Evolutionary conservation across 2,329 filamentous ascomycete species (phyloP), one percentile per base, ranked within the genome.

Genomic region (Volutella citrinella): DNA sequence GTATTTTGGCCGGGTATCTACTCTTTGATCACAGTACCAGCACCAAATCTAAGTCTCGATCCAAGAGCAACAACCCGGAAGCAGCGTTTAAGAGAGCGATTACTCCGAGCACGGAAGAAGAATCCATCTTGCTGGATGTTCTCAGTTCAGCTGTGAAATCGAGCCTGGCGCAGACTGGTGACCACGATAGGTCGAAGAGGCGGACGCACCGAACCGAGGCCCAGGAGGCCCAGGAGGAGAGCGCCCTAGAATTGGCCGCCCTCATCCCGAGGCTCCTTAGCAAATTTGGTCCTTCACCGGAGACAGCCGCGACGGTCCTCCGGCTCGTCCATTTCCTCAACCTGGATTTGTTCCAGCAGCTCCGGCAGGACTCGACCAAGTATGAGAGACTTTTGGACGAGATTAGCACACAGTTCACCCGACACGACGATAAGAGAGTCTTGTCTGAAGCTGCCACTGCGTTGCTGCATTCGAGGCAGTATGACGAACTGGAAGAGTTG

Each of bases 251-350:
- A 48, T 72, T 98, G 22, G 87, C 88, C 8, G 71, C 76, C 22
- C 72, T 86, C 11, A 91, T 97, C 34, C 93, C 93, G 1, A 82
- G 80, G 44, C 76, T 98, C 3, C 69, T 98, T 32, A 95, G 84
- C 63, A 97, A 96, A 56, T 98, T 89, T 51, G 91, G 93, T 6
- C 87, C 90, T n/a, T 77, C 86, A 18, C 85, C 93, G 12, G 82
- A 85, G 52, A 90, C 91, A 16, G 89, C 90, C 3, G 86, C 88
- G 9, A 80, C 86, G 16, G 89, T 96, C 27, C 72, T 98, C 16
- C 80, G 88, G 19, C 69, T 98, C 26, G 87, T 94, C 56, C 87
- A 91, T 54, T 79, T 87, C 23, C 78, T 98, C 15, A 87, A 95
- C 47, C 74, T 96, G 2, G 85, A 91, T 24, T 78, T 90, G 15